Evolutionary conservation across 2,329 filamentous ascomycete genomes (phyloP).

Genomic region (Xylariaceae sp.): DNA sequence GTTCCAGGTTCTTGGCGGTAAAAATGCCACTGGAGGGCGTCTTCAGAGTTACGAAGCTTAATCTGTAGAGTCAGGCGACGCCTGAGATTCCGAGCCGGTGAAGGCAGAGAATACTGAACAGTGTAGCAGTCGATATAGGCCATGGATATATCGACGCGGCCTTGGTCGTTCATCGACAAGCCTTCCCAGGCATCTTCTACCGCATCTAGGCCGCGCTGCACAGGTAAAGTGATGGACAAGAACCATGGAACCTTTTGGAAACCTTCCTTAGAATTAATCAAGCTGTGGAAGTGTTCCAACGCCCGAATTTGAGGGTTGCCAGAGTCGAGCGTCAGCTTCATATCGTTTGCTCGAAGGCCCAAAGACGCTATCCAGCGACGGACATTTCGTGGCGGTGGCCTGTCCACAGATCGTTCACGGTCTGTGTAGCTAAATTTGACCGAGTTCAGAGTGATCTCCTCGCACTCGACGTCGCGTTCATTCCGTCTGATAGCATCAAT

Average conservation of each 20-base stretch:
- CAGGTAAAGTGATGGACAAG: conserved; percentile 60
- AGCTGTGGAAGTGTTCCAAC: conserved; percentile 57
- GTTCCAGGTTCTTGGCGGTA: conserved; percentile 33
- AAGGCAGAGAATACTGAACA: conserved; percentile 49
- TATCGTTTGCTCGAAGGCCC: conserved; percentile 52
- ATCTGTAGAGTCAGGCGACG: conserved; percentile 51
- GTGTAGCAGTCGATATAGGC: conserved; percentile 57
- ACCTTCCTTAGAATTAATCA: conserved; percentile 37
- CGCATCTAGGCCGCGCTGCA: conserved; percentile 59
- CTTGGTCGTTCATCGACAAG: conserved; percentile 41
- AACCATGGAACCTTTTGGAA: conserved; percentile 54
- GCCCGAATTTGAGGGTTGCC: conserved; percentile 68
- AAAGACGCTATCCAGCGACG: conserved; percentile 54
- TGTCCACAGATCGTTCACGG: conserved; percentile 20
- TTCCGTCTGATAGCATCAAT: conserved; percentile 62
- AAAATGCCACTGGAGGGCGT: conserved; percentile 52
- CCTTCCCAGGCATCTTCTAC: conserved; percentile 56
- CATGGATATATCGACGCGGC: conserved; percentile 49
- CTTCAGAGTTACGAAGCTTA: conserved; percentile 47
- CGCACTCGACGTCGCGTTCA: conserved; percentile 53
- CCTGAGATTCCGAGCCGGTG: conserved; percentile 22
- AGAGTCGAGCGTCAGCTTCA: conserved; percentile 58
- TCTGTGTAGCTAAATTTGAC: conserved; percentile 68
- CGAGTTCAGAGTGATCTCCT: conserved; percentile 58
- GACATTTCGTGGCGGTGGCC: conserved; percentile 12